These are phyloP conservation scores for Tieghemostelium lacteum DNA, from an alignment of 78 protist genomes.

Conservation along the genomic window DNA sequence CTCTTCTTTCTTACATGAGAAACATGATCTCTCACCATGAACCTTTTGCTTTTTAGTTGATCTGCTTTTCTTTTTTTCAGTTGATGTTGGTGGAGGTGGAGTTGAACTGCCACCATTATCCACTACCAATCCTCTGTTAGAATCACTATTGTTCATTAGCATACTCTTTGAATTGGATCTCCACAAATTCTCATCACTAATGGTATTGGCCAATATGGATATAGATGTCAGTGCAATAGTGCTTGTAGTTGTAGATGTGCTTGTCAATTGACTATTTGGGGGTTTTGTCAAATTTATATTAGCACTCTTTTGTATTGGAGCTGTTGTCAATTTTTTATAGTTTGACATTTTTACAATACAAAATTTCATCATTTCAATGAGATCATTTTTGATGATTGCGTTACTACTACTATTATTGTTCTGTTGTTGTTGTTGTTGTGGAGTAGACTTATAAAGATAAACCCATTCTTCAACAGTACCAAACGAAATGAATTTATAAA, in stretches of 20 bases:
- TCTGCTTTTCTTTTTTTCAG: conserved; percentile 36
- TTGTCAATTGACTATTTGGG: neutral
- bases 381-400: too few relatives aligned
- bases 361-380: conserved; percentile 77
- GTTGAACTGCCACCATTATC: neutral
- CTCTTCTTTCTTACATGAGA: conserved; percentile 59
- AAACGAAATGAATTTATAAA: neutral
- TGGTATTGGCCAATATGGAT: neutral
- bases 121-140: neutral
- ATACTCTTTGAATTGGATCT: neutral
- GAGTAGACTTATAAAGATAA: neutral
- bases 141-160: neutral
- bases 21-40: conserved; percentile 45
- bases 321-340: neutral
- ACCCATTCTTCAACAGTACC: conserved; percentile 73
- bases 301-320: too few relatives aligned
- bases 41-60: conserved; percentile 38
- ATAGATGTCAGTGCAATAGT: neutral
- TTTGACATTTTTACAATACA: conserved; percentile 58
- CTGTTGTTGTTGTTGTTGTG: neutral
- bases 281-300: too few relatives aligned
- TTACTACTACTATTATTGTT: too few relatives aligned
- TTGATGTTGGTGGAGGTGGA: neutral
- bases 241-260: neutral
- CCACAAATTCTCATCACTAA: neutral